Percentiles rank a stretch among this genome's conserved stretches.
Conservation (phyloP, 768 basidiomycete species). For the Mycena rosella region DNA sequence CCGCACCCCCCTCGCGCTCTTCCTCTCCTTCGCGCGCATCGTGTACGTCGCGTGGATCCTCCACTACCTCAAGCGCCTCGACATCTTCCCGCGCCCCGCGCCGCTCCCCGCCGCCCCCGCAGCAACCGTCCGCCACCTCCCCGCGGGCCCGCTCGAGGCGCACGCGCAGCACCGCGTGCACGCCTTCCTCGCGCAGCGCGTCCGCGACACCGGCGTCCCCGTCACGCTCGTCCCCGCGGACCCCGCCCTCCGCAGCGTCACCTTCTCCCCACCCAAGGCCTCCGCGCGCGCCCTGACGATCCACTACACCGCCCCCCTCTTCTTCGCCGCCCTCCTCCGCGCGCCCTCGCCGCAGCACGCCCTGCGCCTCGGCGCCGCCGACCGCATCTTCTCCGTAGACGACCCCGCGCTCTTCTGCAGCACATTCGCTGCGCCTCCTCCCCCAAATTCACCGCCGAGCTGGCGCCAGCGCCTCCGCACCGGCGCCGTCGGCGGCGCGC, state of each 20-base stretch:
- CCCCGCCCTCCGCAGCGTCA: slow-evolving; percentile 39
- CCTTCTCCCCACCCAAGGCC: slow-evolving; percentile 29
- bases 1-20: slow-evolving; percentile 63
- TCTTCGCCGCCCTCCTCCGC: slow-evolving; percentile 62
- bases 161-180: slow-evolving; percentile 50
- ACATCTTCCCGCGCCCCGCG: slow-evolving; percentile 72
- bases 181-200: slow-evolving; percentile 51
- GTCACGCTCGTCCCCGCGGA: slow-evolving; percentile 57
- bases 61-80: slow-evolving; percentile 69
- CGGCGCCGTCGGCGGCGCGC: neutral
- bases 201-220: slow-evolving; percentile 47
- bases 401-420: slow-evolving; percentile 50
- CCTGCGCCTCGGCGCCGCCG: slow-evolving; percentile 54
- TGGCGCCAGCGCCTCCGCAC: slow-evolving; percentile 20
- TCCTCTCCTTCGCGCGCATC: slow-evolving; percentile 72
- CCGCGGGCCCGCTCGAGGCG: slow-evolving; percentile 47
- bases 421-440: slow-evolving; percentile 45
- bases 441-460: slow-evolving; percentile 29
- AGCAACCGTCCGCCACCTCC: slow-evolving; percentile 54
- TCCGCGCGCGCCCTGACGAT: neutral
- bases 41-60: slow-evolving; percentile 70
- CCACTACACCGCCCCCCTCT: slow-evolving; percentile 57
- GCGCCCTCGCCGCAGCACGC: slow-evolving; percentile 59
- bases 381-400: slow-evolving; percentile 54
- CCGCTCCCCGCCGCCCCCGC: slow-evolving; percentile 51